These are phyloP conservation scores for Monosporascus sp. DNA, from an alignment of 2,329 filamentous ascomycete genomes.

Conservation along the genomic window DNA sequence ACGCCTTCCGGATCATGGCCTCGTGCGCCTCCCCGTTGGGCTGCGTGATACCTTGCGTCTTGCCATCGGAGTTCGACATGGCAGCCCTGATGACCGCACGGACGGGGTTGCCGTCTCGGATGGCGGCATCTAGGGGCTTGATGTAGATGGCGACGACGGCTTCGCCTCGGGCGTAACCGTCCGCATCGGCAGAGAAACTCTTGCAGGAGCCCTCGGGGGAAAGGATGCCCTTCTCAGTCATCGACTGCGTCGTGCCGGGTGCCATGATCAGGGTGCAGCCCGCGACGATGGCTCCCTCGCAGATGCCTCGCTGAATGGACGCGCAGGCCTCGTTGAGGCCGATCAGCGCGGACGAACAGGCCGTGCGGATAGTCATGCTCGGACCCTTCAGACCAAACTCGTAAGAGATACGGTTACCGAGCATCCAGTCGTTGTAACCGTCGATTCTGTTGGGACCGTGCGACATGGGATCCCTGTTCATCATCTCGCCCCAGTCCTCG, in stretches of 20 bases:
- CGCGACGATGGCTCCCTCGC: conserved; percentile 23
- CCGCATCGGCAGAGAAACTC: conserved; percentile 31
- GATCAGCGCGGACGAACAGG: conserved; percentile 29
- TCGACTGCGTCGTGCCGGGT: conserved; percentile 10
- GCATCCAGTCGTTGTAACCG: conserved; percentile 9
- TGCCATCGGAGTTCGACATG: conserved; percentile 30
- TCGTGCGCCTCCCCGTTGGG: conserved; percentile 33
- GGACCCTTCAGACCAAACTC: conserved; percentile 4
- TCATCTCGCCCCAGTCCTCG: conserved; percentile 25
- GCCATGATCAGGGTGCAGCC: conserved; percentile 23
- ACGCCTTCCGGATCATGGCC: conserved; percentile 33
- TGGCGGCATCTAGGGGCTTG: conserved; percentile 35
- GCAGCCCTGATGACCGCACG: conserved; percentile 24
- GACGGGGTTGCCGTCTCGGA: conserved; percentile 34
- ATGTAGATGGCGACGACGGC: conserved; percentile 33
- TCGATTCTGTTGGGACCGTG: conserved; percentile 10
- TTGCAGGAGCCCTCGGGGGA: conserved; percentile 16
- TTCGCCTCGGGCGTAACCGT: conserved; percentile 42
- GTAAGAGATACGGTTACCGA: conserved; percentile 16
- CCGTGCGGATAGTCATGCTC: conserved; percentile 18
- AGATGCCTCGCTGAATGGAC: conserved; percentile 20
- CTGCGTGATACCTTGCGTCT: conserved; percentile 30
- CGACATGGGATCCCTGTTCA: conserved; percentile 15
- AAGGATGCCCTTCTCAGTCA: conserved; percentile 10
- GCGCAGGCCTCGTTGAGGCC: conserved; percentile 28